phyloP scores from a whole-genome alignment of 345 rosid genomes.

The Ceriops decandra region DNA sequence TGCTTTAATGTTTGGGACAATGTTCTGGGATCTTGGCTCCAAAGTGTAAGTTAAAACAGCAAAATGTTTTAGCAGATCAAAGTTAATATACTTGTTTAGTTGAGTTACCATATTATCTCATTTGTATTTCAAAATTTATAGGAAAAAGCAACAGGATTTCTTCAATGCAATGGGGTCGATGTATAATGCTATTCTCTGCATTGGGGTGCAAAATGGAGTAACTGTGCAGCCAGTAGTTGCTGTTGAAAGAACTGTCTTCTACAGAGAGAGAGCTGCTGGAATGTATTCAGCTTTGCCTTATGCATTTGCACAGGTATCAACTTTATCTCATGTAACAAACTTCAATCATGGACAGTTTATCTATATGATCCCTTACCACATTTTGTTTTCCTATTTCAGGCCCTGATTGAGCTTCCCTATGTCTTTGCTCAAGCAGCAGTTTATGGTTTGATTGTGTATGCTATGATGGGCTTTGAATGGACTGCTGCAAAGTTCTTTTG shows the following conservation, averaged over 20 bases:
- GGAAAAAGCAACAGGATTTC: constrained; percentile 47
- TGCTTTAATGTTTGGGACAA: constrained; percentile 57
- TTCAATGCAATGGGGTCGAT: constrained; percentile 72
- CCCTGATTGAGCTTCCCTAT: constrained; percentile 62
- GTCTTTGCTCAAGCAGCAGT: constrained; percentile 41
- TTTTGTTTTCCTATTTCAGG: constrained; percentile 21
- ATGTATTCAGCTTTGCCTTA: constrained; percentile 76
- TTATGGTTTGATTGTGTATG: constrained; percentile 51
- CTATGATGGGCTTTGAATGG: constrained; percentile 66
- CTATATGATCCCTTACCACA: neutral
- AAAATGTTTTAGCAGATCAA: neutral
- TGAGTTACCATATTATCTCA: neutral
- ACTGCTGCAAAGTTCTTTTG: constrained; percentile 49
- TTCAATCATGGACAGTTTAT: neutral
- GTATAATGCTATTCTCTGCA: constrained; percentile 61
- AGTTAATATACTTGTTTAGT: neutral
- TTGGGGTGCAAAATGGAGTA: constrained; percentile 53
- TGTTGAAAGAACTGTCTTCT: constrained; percentile 68
- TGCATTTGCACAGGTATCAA: constrained; percentile 54
- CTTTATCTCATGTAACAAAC: neutral
- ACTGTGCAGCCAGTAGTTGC: constrained; percentile 70
- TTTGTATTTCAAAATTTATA: constrained; percentile 18
- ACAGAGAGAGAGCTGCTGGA: constrained; percentile 75
- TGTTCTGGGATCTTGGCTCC: constrained; percentile 72
- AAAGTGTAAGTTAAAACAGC: constrained; percentile 39